Base-by-base conservation (phyloP, 805 yeast species). In the Metschnikowia picachoensis region DNA sequence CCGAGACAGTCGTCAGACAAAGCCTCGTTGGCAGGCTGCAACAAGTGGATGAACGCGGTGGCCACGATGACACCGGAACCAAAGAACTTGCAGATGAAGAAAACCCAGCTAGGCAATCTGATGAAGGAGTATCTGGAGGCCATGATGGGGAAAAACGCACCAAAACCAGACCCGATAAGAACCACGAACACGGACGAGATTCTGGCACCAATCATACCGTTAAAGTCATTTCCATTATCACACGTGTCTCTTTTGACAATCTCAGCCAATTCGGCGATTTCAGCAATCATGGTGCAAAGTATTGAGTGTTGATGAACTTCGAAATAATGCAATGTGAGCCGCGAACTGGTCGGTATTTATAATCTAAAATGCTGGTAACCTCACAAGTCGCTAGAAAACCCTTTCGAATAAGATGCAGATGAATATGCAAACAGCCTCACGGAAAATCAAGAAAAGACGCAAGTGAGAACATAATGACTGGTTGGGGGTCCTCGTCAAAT, bases 41-140 rank as follows among this genome's bases (percentile, higher is more conserved):
- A 65, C 49, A 87, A 67, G 66, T 87, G 95, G 29, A 87, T 80
- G 56, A 87, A 85, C 0, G 91, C 87, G 1, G 95, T 87, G 12
- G 92, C 87, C 11, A 87, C 75, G 58, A 87, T 87, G 40, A 87
- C 92, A 45, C 95, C 95, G 3, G 91, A 83, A 50, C 95, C 95
- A 60, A 87, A 87, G 64, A 76, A 85, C 58, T 84, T 85, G 41
- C 87, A 82, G 39, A 81, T 61, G 60, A 83, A 82, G 64, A 83
- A 84, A 52, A 80, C 75, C 79, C 80, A 74, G 12, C 73, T 57
- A 1, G 89, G 89, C 48, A 83, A 55, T 51, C 80, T 68, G 37
- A 84, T 70, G 53, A 75, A 75, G 0, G 87, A 79, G 56, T 76
- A 78, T 50, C 70, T 70, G 5, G 86, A 80, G 0, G 87, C 74